Evolutionary conservation across 148 eudicot species (phyloP).

Genomic region (Selenicereus undatus): DNA sequence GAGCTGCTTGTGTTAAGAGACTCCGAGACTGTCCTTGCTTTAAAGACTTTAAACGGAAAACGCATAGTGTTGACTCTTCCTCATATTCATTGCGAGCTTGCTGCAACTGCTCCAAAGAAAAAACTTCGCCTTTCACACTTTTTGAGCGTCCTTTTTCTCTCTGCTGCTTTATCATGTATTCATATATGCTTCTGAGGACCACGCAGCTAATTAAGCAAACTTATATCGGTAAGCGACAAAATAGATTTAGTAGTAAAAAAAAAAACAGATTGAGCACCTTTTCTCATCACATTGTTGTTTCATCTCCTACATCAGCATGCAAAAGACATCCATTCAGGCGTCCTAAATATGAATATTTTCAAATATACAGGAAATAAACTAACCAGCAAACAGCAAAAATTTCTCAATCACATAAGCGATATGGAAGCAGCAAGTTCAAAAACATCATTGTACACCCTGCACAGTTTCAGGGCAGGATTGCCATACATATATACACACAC

Average conservation of each 20-base stretch:
- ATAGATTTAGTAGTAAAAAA: not conserved
- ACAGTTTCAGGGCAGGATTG: not conserved
- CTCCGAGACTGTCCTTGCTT: constrained; percentile 96
- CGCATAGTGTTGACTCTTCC: constrained; percentile 80
- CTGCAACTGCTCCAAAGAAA: constrained; percentile 61
- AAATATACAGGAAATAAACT: not conserved
- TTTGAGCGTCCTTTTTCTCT: constrained; percentile 71
- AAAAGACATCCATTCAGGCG: constrained; percentile 21
- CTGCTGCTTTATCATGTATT: constrained; percentile 64
- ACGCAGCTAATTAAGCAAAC: constrained; percentile 15
- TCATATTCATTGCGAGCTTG: constrained; percentile 80
- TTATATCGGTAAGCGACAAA: constrained; percentile 4
- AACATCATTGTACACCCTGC: not conserved
- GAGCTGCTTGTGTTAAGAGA: constrained; percentile 94
- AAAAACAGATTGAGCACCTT: constrained; percentile 39
- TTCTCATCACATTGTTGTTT: constrained; percentile 88
- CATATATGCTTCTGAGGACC: constrained; percentile 62
- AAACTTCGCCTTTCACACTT: constrained; percentile 70
- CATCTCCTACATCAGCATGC: constrained; percentile 65
- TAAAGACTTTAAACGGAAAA: constrained; percentile 86
- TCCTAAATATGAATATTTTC: not conserved
- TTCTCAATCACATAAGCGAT: not conserved
- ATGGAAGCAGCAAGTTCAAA: not conserved
- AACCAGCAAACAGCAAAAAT: not conserved
- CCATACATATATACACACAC: not conserved